A percentile compares a stretch with the other conserved stretches of the same genome.
Conservation (phyloP, 495 filamentous ascomycete species). For the Trichoderma asperelloides region DNA sequence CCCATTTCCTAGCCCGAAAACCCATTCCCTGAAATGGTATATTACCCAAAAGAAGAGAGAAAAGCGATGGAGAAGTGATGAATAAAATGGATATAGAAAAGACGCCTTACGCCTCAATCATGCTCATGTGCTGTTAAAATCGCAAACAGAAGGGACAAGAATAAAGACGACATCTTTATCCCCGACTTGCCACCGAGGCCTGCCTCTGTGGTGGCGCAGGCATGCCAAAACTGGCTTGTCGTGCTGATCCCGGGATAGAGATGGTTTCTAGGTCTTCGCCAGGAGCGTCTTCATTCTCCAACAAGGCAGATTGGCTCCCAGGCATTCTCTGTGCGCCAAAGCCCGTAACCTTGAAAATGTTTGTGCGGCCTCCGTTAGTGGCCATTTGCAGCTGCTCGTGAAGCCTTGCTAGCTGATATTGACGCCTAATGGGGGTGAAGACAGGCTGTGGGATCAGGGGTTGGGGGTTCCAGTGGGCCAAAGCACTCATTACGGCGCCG, state of each 20-base stretch:
- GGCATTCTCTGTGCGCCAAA: conserved; percentile 39
- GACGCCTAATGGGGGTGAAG: conserved; percentile 55
- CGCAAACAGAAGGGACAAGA: neutral
- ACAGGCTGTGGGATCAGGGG: conserved; percentile 60
- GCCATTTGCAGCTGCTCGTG: conserved; percentile 83
- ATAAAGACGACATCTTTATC: conserved; percentile 17
- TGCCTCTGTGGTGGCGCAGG: conserved; percentile 30
- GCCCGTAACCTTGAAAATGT: conserved; percentile 46
- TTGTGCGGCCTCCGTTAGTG: conserved; percentile 45
- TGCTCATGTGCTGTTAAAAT: neutral
- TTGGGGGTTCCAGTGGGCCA: conserved; percentile 63
- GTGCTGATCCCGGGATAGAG: conserved; percentile 20
- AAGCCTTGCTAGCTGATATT: conserved; percentile 77
- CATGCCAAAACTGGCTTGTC: conserved; percentile 38
- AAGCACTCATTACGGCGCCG: conserved; percentile 74
- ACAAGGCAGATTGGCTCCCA: conserved; percentile 28
- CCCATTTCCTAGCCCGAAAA: neutral
- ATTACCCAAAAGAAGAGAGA: neutral
- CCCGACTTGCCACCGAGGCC: conserved; percentile 34
- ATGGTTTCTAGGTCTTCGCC: conserved; percentile 34
- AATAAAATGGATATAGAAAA: neutral
- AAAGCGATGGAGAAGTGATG: neutral
- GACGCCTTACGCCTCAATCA: neutral
- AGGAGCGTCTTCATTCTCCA: conserved; percentile 35
- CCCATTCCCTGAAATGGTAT: neutral